Evolutionary conservation across 352 stramenopile genomes (phyloP).

Genomic region (Pythium volutum): DNA sequence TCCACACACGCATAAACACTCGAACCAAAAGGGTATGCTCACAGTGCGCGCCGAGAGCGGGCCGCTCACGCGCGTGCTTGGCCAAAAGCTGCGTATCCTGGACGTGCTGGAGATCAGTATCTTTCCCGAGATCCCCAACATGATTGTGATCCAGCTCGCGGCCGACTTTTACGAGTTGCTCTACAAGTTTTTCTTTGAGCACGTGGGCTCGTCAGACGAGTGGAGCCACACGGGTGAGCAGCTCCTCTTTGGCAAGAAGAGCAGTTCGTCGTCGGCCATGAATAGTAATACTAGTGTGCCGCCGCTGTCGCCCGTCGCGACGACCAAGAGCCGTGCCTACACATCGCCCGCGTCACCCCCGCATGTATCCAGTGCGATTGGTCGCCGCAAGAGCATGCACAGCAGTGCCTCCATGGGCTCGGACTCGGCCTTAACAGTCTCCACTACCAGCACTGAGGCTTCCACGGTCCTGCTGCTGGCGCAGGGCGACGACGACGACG

Average conservation of each 20-base stretch:
- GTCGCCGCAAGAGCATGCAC: slow-evolving; percentile 24
- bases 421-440: slow-evolving; percentile 14
- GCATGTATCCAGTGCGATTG: neutral
- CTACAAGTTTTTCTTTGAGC: slow-evolving; percentile 85
- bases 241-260: slow-evolving; percentile 58
- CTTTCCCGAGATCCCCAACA: slow-evolving; percentile 79
- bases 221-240: slow-evolving; percentile 45
- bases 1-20: slow-evolving; percentile 22
- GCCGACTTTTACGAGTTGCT: slow-evolving; percentile 82
- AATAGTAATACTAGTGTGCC: neutral
- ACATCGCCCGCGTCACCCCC: slow-evolving; percentile 13
- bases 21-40: slow-evolving; percentile 70
- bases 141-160: slow-evolving; percentile 81
- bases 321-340: slow-evolving; percentile 12
- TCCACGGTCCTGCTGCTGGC: neutral
- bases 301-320: slow-evolving; percentile 3
- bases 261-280: slow-evolving; percentile 6
- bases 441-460: neutral
- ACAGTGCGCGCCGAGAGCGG: slow-evolving; percentile 72
- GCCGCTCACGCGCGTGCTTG: slow-evolving; percentile 56
- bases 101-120: slow-evolving; percentile 81
- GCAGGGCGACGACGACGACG: slow-evolving; percentile 49
- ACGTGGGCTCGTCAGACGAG: slow-evolving; percentile 25
- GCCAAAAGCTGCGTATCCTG: slow-evolving; percentile 66
- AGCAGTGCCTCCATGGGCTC: slow-evolving; percentile 2